Evolutionary conservation across 768 basidiomycete species (phyloP), one percentile per base, ranked within the genome.

Genomic region (Collybia mongolica): DNA sequence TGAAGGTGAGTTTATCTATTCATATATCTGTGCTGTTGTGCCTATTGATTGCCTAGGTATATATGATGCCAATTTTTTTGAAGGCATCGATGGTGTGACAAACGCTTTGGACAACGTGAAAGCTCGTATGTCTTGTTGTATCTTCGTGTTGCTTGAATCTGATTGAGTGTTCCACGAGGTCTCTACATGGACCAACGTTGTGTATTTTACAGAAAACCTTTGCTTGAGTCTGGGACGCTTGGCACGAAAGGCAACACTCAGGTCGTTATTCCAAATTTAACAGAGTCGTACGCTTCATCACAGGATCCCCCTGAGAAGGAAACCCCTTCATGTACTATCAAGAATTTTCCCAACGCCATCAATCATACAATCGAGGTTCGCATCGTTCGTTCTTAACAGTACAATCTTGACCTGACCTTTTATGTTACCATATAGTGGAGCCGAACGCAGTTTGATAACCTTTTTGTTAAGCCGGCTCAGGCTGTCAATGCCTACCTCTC

Each of bases 291-390:
- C 68, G 87, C 90, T 12, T 96, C 94, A 7, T 98, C 95, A 12
- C 97, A 98, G 70, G 97, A 99, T 65, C 97, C 97, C 39, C 97
- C 97, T 7, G 97, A 99, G 73, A 98, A 97, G 70, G 89, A 95
- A 64, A 86, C 94, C 1, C 90, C 97, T 19, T 91, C 90, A 20
- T 99, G 97, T 68, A 99, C 97, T 1, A 88, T 98, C 66, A 98
- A 98, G 75, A 98, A 92, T 71, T 99, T 98, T 81, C 97, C 97
- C 8, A 95, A 99, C 65, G 88, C 89, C 20, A 98, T 98, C 60
- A 88, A 92, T 57, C 97, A 99, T 71, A 97, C 94, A 6, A 99
- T 99, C 52, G 93, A 98, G 77, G 92, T 90, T 48, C 24, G 79
- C 14, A 14, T 64, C 2, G 6, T 26, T 17, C 36, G 4, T 19